These are phyloP conservation scores for Deuterostichococcus epilithicus DNA, from an alignment of 139 green algal species.

Conservation along the genomic window DNA sequence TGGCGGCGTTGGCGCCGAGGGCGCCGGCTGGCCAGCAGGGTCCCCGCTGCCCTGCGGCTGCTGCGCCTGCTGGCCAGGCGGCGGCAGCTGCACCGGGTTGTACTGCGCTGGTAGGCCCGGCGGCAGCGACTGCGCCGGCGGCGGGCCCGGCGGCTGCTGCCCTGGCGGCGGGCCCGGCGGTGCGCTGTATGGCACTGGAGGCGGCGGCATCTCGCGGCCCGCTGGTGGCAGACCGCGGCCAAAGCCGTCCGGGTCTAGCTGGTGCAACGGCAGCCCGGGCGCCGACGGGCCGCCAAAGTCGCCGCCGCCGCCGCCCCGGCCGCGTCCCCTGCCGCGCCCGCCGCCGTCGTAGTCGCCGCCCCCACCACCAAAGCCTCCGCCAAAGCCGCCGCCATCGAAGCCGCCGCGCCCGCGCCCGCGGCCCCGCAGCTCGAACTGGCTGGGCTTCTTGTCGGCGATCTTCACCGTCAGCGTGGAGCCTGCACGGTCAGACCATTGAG, in stretches of 20 bases:
- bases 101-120: too few relatives aligned
- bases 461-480: constrained; percentile 46
- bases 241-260: too few relatives aligned
- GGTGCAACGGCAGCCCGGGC: neutral
- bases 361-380: constrained; percentile 17
- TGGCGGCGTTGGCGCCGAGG: too few relatives aligned
- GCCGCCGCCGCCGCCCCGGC: constrained; percentile 18
- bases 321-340: constrained; percentile 30
- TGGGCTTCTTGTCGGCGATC: constrained; percentile 46
- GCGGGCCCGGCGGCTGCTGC: too few relatives aligned
- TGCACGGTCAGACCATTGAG: constrained; percentile 9
- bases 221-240: too few relatives aligned
- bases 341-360: constrained; percentile 16
- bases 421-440: constrained; percentile 2
- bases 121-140: too few relatives aligned
- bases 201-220: too few relatives aligned
- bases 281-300: constrained; percentile 13
- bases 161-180: too few relatives aligned
- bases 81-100: neutral
- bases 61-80: too few relatives aligned
- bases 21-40: too few relatives aligned
- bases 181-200: too few relatives aligned
- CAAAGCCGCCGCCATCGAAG: constrained; percentile 26
- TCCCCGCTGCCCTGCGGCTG: too few relatives aligned
- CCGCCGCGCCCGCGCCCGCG: constrained; percentile 4